phyloP scores from a whole-genome alignment of 768 basidiomycete species.

The Phlebiopsis gigantea region DNA sequence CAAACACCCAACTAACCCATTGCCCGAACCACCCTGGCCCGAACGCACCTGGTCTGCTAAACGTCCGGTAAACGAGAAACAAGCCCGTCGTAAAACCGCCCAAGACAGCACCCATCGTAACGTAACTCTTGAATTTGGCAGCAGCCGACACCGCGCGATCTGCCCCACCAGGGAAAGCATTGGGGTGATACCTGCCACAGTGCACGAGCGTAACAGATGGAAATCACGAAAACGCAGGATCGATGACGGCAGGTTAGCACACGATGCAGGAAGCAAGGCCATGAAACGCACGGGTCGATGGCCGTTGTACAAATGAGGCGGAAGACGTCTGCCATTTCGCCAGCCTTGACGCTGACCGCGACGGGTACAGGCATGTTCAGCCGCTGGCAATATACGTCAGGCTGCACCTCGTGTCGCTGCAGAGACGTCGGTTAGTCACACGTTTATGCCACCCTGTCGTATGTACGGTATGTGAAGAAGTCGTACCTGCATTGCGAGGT shows the following conservation, averaged over 20 bases:
- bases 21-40: slow-evolving; percentile 46
- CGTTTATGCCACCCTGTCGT: background rate
- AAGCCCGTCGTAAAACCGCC: slow-evolving; percentile 72
- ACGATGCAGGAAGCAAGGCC: background rate
- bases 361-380: slow-evolving; percentile 91
- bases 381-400: slow-evolving; percentile 92
- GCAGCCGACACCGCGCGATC: slow-evolving; percentile 72
- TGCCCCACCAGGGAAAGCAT: slow-evolving; percentile 59
- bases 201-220: background rate
- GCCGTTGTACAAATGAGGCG: slow-evolving; percentile 80
- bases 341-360: slow-evolving; percentile 85
- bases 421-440: slow-evolving; percentile 5
- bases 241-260: slow-evolving; percentile 3
- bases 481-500: slow-evolving; percentile 87
- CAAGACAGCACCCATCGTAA: slow-evolving; percentile 65
- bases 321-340: slow-evolving; percentile 83
- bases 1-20: slow-evolving; percentile 66
- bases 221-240: background rate
- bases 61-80: slow-evolving; percentile 64
- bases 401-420: slow-evolving; percentile 96
- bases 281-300: slow-evolving; percentile 71
- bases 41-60: slow-evolving; percentile 55
- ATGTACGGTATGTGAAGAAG: background rate
- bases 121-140: slow-evolving; percentile 63
- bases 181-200: background rate